phyloP scores from a whole-genome alignment of 306 rosid species.

The Cyamopsis tetragonoloba region DNA sequence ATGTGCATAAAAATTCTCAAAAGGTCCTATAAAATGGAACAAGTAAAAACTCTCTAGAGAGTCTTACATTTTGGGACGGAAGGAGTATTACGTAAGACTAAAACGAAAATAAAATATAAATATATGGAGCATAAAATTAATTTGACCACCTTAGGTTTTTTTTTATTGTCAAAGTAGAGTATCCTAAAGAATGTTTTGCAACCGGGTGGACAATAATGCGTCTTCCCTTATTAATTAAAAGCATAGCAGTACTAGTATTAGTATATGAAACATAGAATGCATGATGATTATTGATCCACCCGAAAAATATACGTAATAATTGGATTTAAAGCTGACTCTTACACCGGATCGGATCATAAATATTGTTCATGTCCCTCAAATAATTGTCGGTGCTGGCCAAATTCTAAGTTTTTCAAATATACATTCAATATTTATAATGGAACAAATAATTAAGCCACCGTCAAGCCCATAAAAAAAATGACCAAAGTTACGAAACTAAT shows the following conservation, averaged over 20 bases:
- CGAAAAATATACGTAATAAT: too few relatives aligned
- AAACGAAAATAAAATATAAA: too few relatives aligned
- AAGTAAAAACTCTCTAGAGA: too few relatives aligned
- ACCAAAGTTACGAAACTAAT: conserved; percentile 19
- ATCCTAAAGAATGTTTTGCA: conserved; percentile 33
- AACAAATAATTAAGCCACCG: conserved; percentile 7
- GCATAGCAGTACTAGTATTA: too few relatives aligned
- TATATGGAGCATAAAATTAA: too few relatives aligned
- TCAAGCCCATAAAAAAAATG: background rate
- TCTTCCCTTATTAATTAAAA: conserved; percentile 24
- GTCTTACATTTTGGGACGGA: too few relatives aligned
- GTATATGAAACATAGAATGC: background rate
- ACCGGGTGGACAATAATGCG: conserved; percentile 27
- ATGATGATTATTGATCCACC: too few relatives aligned
- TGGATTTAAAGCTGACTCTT: background rate
- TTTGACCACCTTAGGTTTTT: too few relatives aligned
- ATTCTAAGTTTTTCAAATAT: conserved; percentile 22
- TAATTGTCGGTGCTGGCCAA: conserved; percentile 59
- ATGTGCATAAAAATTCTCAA: too few relatives aligned
- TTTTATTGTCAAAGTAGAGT: too few relatives aligned
- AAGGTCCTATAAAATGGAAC: too few relatives aligned
- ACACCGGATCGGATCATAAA: conserved; percentile 20
- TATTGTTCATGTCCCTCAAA: conserved; percentile 28
- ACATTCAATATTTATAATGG: conserved; percentile 31
- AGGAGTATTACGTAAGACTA: too few relatives aligned